Percentiles rank a stretch among this genome's conserved stretches.
Evolutionary conservation across 2,329 filamentous ascomycete species (phyloP).

Genomic region (Proliferodiscus dingleyae): DNA sequence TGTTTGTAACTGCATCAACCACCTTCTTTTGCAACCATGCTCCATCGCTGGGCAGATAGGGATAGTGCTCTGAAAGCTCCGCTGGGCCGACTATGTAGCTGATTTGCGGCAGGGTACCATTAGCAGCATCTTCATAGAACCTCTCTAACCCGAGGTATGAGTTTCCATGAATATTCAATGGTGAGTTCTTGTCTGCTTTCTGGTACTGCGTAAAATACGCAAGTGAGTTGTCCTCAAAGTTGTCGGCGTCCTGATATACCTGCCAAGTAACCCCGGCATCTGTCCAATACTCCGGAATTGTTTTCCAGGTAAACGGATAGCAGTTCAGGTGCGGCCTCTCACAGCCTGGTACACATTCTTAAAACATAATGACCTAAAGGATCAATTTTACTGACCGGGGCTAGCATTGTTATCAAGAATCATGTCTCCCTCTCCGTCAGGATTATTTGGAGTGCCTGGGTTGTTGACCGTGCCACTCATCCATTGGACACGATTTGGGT

Average conservation of each 20-base stretch:
- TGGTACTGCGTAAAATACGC: conserved; percentile 41
- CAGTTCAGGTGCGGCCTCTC: conserved; percentile 34
- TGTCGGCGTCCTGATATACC: conserved; percentile 40
- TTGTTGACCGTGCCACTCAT: conserved; percentile 48
- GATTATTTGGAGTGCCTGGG: conserved; percentile 33
- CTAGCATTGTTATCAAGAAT: conserved; percentile 40
- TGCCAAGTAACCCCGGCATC: conserved; percentile 42
- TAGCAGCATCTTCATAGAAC: conserved; percentile 45
- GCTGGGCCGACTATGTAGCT: conserved; percentile 46
- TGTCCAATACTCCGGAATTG: conserved; percentile 39
- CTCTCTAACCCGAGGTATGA: conserved; percentile 32
- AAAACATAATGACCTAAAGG: too few relatives aligned
- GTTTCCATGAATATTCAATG: conserved; percentile 37
- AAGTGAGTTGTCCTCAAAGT: conserved; percentile 43
- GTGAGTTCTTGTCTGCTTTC: conserved; percentile 33
- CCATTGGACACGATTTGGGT: conserved; percentile 48
- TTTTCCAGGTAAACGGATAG: conserved; percentile 44
- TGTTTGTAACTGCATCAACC: conserved; percentile 44
- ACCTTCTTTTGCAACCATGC: conserved; percentile 49
- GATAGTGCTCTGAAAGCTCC: conserved; percentile 48
- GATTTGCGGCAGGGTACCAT: conserved; percentile 46
- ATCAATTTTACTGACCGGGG: conserved; percentile 25
- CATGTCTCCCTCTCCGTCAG: conserved; percentile 4
- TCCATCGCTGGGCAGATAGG: conserved; percentile 47
- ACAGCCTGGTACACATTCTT: conserved; percentile 1